These are phyloP conservation scores for Suhomyces taliae DNA, from an alignment of 1,139 yeast genomes.

Conservation along the genomic window DNA sequence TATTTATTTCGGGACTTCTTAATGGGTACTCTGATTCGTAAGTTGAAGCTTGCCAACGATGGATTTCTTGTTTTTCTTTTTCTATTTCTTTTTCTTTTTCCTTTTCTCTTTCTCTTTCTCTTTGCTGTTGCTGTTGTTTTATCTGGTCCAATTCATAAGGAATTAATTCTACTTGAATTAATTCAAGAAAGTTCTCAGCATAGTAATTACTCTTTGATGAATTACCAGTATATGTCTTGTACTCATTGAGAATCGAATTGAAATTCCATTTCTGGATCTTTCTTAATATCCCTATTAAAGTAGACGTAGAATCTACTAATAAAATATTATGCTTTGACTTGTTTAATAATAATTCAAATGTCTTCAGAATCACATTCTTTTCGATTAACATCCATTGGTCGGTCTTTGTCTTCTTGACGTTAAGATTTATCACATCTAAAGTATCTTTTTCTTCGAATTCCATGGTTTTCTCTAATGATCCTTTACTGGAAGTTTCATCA, in stretches of 20 bases:
- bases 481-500: conserved; percentile 14
- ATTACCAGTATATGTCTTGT: conserved; percentile 63
- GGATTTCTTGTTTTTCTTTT: conserved; percentile 1
- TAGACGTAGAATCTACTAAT: conserved; percentile 76
- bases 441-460: conserved; percentile 11
- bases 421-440: conserved; percentile 19
- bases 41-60: conserved; percentile 5
- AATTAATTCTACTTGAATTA: conserved; percentile 57
- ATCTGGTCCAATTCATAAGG: conserved; percentile 41
- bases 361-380: conserved; percentile 53
- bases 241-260: conserved; percentile 81
- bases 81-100: conserved; percentile 9
- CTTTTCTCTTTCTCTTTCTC: conserved; percentile 11
- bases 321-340: conserved; percentile 65
- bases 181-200: conserved; percentile 80
- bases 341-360: conserved; percentile 64
- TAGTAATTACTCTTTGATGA: conserved; percentile 70
- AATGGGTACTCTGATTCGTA: not conserved
- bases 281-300: conserved; percentile 77
- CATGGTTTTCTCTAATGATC: conserved; percentile 5
- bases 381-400: conserved; percentile 76
- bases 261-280: conserved; percentile 88
- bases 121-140: conserved; percentile 13
- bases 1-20: conserved; percentile 7
- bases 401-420: conserved; percentile 26